A percentile compares a stretch with the other conserved stretches of the same genome.
These are phyloP conservation scores for maize (Zea mays) DNA, from an alignment of 176 grass and related monocot genomes.

Conservation along the genomic window DNA sequence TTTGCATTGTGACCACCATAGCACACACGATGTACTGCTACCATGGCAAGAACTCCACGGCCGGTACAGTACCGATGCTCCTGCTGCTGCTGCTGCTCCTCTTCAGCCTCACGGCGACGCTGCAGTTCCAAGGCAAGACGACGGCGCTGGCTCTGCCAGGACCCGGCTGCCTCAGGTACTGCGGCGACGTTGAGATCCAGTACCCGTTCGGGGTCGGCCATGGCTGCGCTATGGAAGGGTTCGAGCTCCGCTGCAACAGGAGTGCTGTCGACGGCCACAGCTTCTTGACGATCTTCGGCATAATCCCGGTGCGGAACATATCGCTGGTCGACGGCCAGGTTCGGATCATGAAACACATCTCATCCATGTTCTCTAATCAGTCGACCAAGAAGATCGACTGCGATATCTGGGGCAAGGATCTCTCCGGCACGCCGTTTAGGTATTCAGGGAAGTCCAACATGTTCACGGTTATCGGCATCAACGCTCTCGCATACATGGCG, in stretches of 20 bases:
- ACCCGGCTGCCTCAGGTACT: too few species aligned
- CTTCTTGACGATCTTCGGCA: neutral
- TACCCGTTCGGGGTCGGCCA: slow-evolving; percentile 14
- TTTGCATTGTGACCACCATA: neutral
- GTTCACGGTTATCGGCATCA: slow-evolving; percentile 15
- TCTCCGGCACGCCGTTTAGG: neutral
- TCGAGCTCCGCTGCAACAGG: slow-evolving; percentile 6
- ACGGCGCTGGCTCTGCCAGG: too few species aligned
- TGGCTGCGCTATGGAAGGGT: slow-evolving; percentile 10
- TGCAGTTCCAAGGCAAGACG: too few species aligned
- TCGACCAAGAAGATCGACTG: neutral
- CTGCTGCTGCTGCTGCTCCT: slow-evolving; percentile 9
- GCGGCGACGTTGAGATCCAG: too few species aligned
- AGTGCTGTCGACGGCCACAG: neutral
- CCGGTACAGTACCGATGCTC: neutral
- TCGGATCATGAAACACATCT: neutral
- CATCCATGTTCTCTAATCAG: neutral
- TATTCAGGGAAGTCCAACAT: neutral
- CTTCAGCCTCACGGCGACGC: too few species aligned
- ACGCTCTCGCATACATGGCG: slow-evolving; percentile 3
- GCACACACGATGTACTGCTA: neutral
- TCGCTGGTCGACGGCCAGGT: neutral
- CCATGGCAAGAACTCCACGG: neutral
- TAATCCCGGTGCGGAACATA: neutral
- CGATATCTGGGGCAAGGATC: too few species aligned